Base-by-base conservation (phyloP, 2,329 filamentous ascomycete species). In the Apiospora pterosperma region DNA sequence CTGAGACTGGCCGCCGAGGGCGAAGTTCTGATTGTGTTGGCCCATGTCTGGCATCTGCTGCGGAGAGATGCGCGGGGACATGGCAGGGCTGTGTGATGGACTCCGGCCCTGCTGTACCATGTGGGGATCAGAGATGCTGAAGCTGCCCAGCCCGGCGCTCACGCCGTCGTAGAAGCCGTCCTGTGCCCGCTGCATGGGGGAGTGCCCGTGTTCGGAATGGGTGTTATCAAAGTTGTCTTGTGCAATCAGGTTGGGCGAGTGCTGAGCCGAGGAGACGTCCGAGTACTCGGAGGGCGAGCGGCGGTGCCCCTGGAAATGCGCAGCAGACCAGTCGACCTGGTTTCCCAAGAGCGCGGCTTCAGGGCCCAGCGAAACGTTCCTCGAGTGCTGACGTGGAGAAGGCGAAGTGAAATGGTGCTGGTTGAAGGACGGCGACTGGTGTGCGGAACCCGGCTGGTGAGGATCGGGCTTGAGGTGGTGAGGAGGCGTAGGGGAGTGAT, bases 241-340 rank as follows among this genome's bases (percentile, higher is more conserved):
- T 69, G 90, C 90, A 34, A 85, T 86, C 64, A 97, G 79, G 73
- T 92, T 93, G 4, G 95, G 95, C 21, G 95, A 97, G 28, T 90
- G 91, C 25, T 92, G 89, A 19, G 90, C 92, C 21, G 93, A 97
- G 5, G 90, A 97, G 6, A 97, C 90, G 70, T 97, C 95, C 3
- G 93, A 97, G 72, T 90, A 93, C 71, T 97, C 95, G n/a, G 94
- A 97, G 1, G 92, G 92, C 41, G 88, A 89, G 72, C 94, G 88
- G 70, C 93, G 87, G 75, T 97, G 95, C n/a, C 87, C 84, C 69
- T 92, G 90, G 73, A 97, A 97, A 66, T 87, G 84, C 16, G 81
- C 77, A 64, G 82, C 81, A 48, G 70, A 81, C 85, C 85, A 88
- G 65, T 88, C 85, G 62, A 82, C 69, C 68, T 86, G 85, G n/a